These are phyloP conservation scores for Yamagishiella unicocca DNA, from an alignment of 139 green algal genomes.

Conservation along the genomic window DNA sequence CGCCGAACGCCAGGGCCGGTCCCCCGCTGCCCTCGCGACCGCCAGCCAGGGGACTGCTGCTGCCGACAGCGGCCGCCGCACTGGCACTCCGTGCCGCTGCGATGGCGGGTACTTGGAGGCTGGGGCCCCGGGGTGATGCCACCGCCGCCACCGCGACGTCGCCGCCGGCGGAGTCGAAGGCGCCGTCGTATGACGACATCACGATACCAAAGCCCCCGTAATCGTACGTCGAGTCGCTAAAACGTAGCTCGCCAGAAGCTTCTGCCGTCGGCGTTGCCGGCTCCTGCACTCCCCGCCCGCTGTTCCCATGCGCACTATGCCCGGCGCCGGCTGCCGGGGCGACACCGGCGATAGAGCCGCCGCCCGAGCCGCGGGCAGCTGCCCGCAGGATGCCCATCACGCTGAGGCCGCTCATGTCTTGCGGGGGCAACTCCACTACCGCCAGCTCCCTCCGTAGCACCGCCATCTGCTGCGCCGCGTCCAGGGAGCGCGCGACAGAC, in stretches of 20 bases:
- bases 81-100: no score
- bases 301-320: background rate
- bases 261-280: background rate
- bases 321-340: background rate
- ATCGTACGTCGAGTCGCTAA: background rate
- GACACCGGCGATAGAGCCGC: background rate
- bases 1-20: conserved; percentile 9
- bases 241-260: background rate
- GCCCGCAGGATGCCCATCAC: background rate
- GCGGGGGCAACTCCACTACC: background rate
- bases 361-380: background rate
- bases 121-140: background rate
- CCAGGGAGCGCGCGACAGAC: conserved; percentile 27
- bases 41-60: background rate
- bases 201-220: conserved; percentile 6
- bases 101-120: background rate
- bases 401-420: background rate
- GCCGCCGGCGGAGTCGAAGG: background rate
- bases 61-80: background rate
- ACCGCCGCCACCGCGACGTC: background rate
- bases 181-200: background rate
- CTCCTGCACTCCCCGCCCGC: background rate
- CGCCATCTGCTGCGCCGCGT: conserved; percentile 72
- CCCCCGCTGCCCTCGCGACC: no score
- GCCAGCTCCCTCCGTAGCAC: conserved; percentile 55